Evolutionary conservation across 2,329 filamentous ascomycete species (phyloP).

Genomic region (Fusarium virguliforme): DNA sequence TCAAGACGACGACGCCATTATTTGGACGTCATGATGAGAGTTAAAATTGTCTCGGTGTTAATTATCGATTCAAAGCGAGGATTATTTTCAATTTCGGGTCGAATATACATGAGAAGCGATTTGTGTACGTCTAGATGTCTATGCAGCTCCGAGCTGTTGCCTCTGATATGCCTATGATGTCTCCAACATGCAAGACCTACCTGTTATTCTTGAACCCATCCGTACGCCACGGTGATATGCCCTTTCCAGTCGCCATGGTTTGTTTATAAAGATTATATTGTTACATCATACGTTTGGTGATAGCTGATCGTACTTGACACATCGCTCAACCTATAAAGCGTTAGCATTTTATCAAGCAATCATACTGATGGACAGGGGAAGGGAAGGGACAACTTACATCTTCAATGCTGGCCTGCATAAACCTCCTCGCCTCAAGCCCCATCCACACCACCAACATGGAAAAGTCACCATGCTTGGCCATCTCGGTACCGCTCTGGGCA

Average conservation of each 20-base stretch:
- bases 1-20: constrained; percentile 19
- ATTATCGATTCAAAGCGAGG: background rate
- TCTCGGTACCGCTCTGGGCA: constrained; percentile 79
- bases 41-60: constrained; percentile 9
- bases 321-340: constrained; percentile 78
- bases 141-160: constrained; percentile 3
- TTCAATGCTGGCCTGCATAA: constrained; percentile 91
- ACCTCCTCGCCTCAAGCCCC: constrained; percentile 88
- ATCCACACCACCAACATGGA: constrained; percentile 94
- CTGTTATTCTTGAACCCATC: constrained; percentile 1
- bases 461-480: constrained; percentile 81
- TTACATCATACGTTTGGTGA: constrained; percentile 83
- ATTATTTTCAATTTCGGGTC: background rate
- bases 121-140: constrained; percentile 24
- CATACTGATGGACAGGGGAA: background rate
- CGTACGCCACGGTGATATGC: constrained; percentile 37
- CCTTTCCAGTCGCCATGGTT: background rate
- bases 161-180: constrained; percentile 13
- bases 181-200: constrained; percentile 4
- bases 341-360: constrained; percentile 13
- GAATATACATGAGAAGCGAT: constrained; percentile 16
- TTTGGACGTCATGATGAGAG: constrained; percentile 24
- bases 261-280: constrained; percentile 27
- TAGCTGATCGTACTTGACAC: constrained; percentile 91
- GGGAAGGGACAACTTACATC: constrained; percentile 72